Conservation (phyloP, 2,329 filamentous ascomycete genomes). For the Orbilia quercus region DNA sequence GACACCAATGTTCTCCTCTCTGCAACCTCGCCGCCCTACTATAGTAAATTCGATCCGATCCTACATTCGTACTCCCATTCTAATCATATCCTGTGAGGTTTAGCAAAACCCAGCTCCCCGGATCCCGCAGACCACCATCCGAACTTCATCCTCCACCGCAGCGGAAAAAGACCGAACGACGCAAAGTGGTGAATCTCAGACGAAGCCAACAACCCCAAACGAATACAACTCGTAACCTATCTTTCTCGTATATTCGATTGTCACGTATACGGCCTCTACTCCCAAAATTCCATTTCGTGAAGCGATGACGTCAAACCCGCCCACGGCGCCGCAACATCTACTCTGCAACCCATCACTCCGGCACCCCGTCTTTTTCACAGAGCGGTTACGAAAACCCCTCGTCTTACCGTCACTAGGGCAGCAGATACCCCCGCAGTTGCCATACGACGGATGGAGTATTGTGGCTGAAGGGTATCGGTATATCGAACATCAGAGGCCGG, state of each 20-base stretch:
- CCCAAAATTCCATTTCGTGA: no score
- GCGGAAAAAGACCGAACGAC: not conserved
- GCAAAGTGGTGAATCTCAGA: not conserved
- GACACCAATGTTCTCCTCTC: conserved; percentile 49
- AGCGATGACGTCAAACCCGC: conserved; percentile 39
- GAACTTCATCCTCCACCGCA: conserved; percentile 22
- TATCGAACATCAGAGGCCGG: conserved; percentile 62
- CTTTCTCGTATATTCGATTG: not conserved
- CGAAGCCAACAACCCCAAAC: not conserved
- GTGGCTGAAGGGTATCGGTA: conserved; percentile 73
- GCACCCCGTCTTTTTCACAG: conserved; percentile 82
- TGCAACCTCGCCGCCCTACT: conserved; percentile 50
- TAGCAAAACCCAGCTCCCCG: conserved; percentile 28
- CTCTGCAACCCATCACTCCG: conserved; percentile 70
- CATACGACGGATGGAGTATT: conserved; percentile 65
- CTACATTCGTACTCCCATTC: not conserved
- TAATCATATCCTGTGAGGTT: not conserved
- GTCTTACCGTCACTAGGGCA: conserved; percentile 59
- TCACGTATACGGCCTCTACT: no score
- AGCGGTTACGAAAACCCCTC: conserved; percentile 70
- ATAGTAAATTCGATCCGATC: conserved; percentile 15
- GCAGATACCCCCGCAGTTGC: conserved; percentile 59
- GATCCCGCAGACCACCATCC: conserved; percentile 33
- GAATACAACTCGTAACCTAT: not conserved
- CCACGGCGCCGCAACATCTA: conserved; percentile 55